phyloP scores from a whole-genome alignment of 441 rosid genomes.

The Geranium incanum region DNA sequence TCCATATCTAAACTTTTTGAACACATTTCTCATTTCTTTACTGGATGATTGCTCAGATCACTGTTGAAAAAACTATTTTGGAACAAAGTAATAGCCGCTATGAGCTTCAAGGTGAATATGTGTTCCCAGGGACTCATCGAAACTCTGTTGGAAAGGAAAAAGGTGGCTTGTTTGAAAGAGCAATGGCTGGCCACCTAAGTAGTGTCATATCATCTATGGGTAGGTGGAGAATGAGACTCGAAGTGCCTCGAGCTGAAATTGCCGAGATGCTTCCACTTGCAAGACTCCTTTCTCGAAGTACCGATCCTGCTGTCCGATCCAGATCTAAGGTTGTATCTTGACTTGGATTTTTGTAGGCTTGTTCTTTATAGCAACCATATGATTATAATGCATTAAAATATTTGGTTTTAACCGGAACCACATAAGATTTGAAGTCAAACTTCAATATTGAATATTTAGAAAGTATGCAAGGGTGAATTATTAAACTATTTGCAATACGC shows the following conservation, averaged over 20 bases:
- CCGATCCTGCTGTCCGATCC: constrained; percentile 94
- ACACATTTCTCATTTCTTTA: constrained; percentile 1
- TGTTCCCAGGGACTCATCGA: constrained; percentile 84
- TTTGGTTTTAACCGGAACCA: background rate
- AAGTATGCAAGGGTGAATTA: background rate
- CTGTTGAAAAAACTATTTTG: constrained; percentile 83
- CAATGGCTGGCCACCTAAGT: constrained; percentile 90
- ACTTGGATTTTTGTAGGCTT: constrained; percentile 10
- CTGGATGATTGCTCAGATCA: constrained; percentile 41
- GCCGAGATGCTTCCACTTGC: constrained; percentile 99
- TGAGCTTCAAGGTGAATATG: constrained; percentile 99
- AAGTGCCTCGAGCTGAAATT: constrained; percentile 96
- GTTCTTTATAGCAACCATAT: constrained; percentile 11
- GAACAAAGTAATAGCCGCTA: constrained; percentile 86
- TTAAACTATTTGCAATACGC: background rate
- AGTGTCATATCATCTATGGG: constrained; percentile 98
- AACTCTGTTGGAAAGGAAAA: constrained; percentile 60
- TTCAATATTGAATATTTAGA: background rate
- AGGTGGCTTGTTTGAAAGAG: constrained; percentile 77
- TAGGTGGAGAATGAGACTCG: constrained; percentile 99
- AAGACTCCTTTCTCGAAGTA: constrained; percentile 88
- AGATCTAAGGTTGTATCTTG: constrained; percentile 60
- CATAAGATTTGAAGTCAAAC: background rate
- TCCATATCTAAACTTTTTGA: background rate
- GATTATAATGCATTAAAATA: background rate